Percentiles rank a stretch among this genome's conserved stretches.
phyloP scores from a whole-genome alignment of 306 rosid species.

The Pterocarpus macrocarpus region DNA sequence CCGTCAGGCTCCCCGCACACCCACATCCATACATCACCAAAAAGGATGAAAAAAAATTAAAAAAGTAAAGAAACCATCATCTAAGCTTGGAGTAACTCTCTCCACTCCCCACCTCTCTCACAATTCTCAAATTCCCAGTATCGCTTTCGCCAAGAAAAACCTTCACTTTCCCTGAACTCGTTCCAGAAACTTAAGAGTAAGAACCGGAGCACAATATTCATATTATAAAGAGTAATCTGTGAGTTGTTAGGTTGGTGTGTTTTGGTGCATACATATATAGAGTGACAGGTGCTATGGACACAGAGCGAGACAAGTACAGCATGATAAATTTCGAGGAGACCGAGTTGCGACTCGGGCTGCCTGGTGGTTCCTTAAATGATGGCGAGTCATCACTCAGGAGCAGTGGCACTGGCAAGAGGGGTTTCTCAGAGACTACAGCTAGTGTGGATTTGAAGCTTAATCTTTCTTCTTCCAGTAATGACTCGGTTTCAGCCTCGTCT shows the following conservation, averaged over 20 bases:
- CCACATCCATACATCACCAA: slow-evolving; percentile 45
- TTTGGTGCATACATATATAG: not conserved
- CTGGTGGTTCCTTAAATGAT: slow-evolving; percentile 56
- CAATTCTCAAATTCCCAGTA: not conserved
- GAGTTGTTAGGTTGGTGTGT: not conserved
- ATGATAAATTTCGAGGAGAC: slow-evolving; percentile 83
- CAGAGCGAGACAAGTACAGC: slow-evolving; percentile 44
- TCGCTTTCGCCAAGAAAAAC: slow-evolving; percentile 6
- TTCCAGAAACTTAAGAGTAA: too few relatives aligned
- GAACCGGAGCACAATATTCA: too few relatives aligned
- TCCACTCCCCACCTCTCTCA: not conserved
- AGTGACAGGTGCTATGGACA: slow-evolving; percentile 38
- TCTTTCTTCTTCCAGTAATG: slow-evolving; percentile 54
- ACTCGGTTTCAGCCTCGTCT: slow-evolving; percentile 35
- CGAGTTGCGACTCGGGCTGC: slow-evolving; percentile 83
- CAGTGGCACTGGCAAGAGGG: slow-evolving; percentile 66
- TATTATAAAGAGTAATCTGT: not conserved
- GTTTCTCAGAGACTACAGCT: slow-evolving; percentile 55
- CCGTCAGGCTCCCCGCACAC: slow-evolving; percentile 13
- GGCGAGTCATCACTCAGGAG: slow-evolving; percentile 33
- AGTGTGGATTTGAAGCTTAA: slow-evolving; percentile 89
- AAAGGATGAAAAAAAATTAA: not conserved
- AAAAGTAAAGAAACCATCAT: not conserved
- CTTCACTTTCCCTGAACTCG: slow-evolving; percentile 21
- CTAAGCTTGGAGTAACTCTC: not conserved